phyloP scores from a whole-genome alignment of 208 protist species.

The Endotrypanum monterogeii region DNA sequence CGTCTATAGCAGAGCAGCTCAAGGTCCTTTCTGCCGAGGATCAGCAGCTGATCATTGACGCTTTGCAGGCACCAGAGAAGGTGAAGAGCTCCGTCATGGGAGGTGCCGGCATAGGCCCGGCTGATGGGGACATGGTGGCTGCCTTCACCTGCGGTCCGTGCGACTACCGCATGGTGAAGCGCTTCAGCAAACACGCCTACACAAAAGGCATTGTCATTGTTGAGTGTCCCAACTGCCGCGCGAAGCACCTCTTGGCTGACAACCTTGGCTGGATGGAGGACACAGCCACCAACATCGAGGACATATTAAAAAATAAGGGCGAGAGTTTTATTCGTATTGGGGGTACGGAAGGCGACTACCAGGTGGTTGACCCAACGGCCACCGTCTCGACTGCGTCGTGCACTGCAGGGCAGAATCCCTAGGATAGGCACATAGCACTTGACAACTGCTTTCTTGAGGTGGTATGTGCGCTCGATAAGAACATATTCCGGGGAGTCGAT shows the following conservation, averaged over 20 bases:
- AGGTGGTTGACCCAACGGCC: conserved; percentile 17
- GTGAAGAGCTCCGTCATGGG: conserved; percentile 75
- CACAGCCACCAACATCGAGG: conserved; percentile 79
- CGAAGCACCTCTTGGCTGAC: conserved; percentile 91
- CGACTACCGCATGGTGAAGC: conserved; percentile 88
- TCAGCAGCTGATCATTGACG: conserved; percentile 58
- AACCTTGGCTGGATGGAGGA: conserved; percentile 91
- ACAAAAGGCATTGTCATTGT: conserved; percentile 93
- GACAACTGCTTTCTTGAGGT: neutral
- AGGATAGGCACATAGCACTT: neutral
- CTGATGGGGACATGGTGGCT: conserved; percentile 83
- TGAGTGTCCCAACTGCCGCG: conserved; percentile 83
- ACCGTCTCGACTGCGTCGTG: neutral
- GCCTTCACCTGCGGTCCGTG: conserved; percentile 90
- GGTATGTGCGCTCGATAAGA: neutral
- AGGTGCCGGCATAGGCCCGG: conserved; percentile 74
- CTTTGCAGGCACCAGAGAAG: conserved; percentile 48
- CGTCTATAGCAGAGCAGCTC: conserved; percentile 39
- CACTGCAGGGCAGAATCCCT: neutral
- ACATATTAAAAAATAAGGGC: conserved; percentile 75
- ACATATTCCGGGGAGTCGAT: too few species aligned
- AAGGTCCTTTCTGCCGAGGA: conserved; percentile 58
- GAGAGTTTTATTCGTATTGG: conserved; percentile 75
- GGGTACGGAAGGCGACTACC: conserved; percentile 47
- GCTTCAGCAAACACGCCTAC: conserved; percentile 92